Percentiles rank a stretch among this genome's conserved stretches.
Evolutionary conservation across 2,329 filamentous ascomycete genomes (phyloP).

Genomic region (Pseudopyrenochaeta lycopersici): DNA sequence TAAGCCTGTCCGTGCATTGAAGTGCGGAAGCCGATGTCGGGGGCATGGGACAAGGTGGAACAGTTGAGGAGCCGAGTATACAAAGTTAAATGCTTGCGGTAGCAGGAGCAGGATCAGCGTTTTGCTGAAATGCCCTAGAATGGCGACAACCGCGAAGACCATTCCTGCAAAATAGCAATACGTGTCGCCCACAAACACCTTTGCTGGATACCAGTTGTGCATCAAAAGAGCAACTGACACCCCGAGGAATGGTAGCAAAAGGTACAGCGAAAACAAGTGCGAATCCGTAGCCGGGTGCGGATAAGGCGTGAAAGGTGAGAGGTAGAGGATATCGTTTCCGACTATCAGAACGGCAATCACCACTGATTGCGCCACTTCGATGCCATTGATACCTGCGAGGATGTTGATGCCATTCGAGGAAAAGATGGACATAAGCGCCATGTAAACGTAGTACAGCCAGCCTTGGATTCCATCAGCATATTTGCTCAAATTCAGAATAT

Average conservation of each 20-base stretch:
- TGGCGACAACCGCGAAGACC: slow-evolving; percentile 97
- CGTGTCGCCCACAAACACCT: slow-evolving; percentile 96
- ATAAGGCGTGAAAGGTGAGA: slow-evolving; percentile 74
- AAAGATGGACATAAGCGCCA: slow-evolving; percentile 96
- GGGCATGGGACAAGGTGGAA: slow-evolving; percentile 92
- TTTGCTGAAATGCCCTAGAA: slow-evolving; percentile 97
- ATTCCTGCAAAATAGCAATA: slow-evolving; percentile 99
- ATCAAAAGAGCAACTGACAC: slow-evolving; percentile 85
- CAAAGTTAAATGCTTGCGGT: slow-evolving; percentile 95
- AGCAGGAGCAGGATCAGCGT: slow-evolving; percentile 89
- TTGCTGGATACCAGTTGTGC: slow-evolving; percentile 96
- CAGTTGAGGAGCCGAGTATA: slow-evolving; percentile 91
- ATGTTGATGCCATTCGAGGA: slow-evolving; percentile 99
- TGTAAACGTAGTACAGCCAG: slow-evolving; percentile 87
- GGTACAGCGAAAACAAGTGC: slow-evolving; percentile 94
- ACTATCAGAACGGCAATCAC: slow-evolving; percentile 86
- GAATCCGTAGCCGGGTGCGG: slow-evolving; percentile 95
- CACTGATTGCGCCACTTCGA: slow-evolving; percentile 93
- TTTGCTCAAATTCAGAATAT: not conserved
- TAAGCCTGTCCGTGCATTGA: slow-evolving; percentile 84
- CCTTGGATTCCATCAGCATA: slow-evolving; percentile 42
- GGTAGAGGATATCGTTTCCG: slow-evolving; percentile 88
- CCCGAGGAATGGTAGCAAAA: slow-evolving; percentile 91
- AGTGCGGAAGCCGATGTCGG: slow-evolving; percentile 86
- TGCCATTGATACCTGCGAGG: slow-evolving; percentile 98